Evolutionary conservation across 495 filamentous ascomycete species (phyloP), one percentile per base, ranked within the genome.

Genomic region (Gamarada debralockiae): DNA sequence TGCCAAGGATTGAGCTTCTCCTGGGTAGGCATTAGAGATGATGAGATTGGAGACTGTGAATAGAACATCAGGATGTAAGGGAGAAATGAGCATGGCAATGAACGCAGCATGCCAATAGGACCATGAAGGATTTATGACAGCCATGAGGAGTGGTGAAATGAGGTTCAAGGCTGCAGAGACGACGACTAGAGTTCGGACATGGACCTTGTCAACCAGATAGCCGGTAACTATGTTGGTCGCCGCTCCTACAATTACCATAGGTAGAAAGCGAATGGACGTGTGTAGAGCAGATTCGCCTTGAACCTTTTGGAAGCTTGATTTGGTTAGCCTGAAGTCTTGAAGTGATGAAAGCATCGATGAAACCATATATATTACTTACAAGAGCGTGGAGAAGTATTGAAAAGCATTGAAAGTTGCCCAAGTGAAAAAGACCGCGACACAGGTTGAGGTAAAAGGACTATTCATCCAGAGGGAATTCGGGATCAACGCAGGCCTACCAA

Each of bases 41-140:
- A 85, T 58, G 17, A 88, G 66, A 45, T 84, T 83, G 2, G 79
- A 75, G 6, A 85, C 73, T 7, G 76, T 80, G 65, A 85, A 88
- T 8, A 84, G 70, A 3, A 74, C 69, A 58, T 86, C 83, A 0
- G 78, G 74, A 36, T 74, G 75, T 2, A 81, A 65, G 1, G 81
- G 76, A 37, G 71, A 74, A 24, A 83, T 67, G 2, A 73, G 45
- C 22, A 76, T 59, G 0, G 72, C 75, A 0, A 70, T 69, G 59
- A 86, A 84, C 1, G 72, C 74, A 33, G 63, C 72, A 8, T 63
- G 63, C 81, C 82, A 89, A 64, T 84, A 89, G 14, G 66, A 59
- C 61, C 71, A 73, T 3, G 63, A 45, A 14, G 78, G 70, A 4
- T 64, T 55, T 6, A 64, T 60, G 17, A 78, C n/a, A 0, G 70